phyloP scores from a whole-genome alignment of 805 yeast genomes.

The Candida saitoana region DNA sequence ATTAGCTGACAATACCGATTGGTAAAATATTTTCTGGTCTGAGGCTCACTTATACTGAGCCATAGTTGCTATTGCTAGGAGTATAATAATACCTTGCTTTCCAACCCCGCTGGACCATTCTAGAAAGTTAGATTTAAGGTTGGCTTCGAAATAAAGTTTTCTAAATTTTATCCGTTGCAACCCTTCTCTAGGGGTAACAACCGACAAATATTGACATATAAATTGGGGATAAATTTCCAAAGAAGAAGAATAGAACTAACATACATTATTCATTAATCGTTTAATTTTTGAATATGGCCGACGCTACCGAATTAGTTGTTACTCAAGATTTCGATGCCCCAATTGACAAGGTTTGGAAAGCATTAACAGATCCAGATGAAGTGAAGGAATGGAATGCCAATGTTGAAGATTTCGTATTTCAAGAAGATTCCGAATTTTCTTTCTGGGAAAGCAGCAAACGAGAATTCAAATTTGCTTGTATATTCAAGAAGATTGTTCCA shows the following conservation, averaged over 20 bases:
- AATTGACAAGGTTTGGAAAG: constrained; percentile 1
- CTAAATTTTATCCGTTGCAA: not conserved
- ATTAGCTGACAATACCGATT: not conserved
- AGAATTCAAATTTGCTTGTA: not conserved
- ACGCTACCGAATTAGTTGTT: not conserved
- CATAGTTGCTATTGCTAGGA: too few species aligned
- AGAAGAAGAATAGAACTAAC: too few species aligned
- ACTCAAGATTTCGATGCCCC: not conserved
- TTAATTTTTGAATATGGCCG: too few species aligned
- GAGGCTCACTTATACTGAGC: too few species aligned
- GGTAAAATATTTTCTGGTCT: too few species aligned
- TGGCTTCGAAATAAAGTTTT: not conserved
- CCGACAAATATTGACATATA: too few species aligned
- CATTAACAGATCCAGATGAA: not conserved
- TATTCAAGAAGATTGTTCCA: not conserved
- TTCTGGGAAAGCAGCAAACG: not conserved
- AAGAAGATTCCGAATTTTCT: not conserved
- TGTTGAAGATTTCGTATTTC: not conserved
- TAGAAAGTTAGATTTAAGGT: not conserved
- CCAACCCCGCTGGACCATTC: not conserved
- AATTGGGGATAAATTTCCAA: too few species aligned
- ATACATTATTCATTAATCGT: too few species aligned
- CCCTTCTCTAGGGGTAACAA: not conserved
- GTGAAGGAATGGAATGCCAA: not conserved
- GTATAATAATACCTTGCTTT: too few species aligned